Conservation (phyloP, 2,329 filamentous ascomycete genomes). For the Colletotrichum siamense region DNA sequence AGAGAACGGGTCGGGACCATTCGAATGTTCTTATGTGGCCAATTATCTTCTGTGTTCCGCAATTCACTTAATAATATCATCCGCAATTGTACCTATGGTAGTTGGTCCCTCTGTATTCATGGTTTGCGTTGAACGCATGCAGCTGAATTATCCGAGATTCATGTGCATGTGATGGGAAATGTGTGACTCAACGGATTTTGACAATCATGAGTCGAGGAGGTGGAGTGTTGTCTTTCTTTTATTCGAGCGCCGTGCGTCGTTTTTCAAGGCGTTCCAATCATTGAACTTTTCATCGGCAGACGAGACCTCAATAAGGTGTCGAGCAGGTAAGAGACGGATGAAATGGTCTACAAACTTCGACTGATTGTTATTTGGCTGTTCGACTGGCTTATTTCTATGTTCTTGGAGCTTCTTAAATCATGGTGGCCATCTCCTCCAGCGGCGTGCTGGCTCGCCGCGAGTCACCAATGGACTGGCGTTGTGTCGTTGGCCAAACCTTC, state of each 20-base stretch:
- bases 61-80: neutral
- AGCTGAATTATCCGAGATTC: neutral
- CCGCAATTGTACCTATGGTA: neutral
- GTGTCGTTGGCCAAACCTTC: neutral
- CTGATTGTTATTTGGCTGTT: neutral
- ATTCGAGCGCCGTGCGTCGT: neutral
- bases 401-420: neutral
- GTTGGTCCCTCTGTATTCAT: neutral
- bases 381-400: neutral
- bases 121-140: neutral
- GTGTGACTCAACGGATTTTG: neutral
- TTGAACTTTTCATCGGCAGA: neutral
- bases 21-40: neutral
- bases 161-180: neutral
- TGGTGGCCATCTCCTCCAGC: neutral
- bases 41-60: neutral
- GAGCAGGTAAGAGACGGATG: neutral
- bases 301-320: neutral
- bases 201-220: neutral
- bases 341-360: neutral
- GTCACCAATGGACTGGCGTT: neutral
- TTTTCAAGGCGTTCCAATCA: neutral
- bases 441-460: too few species aligned
- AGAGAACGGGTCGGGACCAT: neutral
- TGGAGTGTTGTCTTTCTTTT: neutral